These are phyloP conservation scores for Pyricularia pennisetigena DNA, from an alignment of 2,329 filamentous ascomycete genomes.

Conservation along the genomic window DNA sequence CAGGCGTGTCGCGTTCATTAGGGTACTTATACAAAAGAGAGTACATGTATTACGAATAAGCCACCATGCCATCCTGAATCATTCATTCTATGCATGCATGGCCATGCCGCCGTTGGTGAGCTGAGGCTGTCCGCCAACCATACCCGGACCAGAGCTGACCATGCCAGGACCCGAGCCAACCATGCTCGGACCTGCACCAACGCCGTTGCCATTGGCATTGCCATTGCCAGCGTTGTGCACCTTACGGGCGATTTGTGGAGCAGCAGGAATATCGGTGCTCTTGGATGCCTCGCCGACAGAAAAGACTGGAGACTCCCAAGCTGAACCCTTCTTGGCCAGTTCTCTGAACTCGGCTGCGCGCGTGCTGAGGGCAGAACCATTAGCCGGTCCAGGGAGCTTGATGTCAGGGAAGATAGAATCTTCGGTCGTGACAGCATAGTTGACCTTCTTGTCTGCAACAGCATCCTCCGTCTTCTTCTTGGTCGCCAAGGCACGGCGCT, in stretches of 20 bases:
- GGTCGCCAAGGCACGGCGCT: conserved; percentile 63
- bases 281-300: conserved; percentile 69
- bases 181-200: neutral
- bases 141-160: neutral
- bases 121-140: neutral
- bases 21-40: neutral
- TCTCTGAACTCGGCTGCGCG: conserved; percentile 94
- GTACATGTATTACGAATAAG: neutral
- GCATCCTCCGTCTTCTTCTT: conserved; percentile 64
- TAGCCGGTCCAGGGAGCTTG: conserved; percentile 53
- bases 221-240: conserved; percentile 15
- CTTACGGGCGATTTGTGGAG: conserved; percentile 41
- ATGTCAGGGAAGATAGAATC: conserved; percentile 87
- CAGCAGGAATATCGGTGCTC: conserved; percentile 60
- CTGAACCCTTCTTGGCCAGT: conserved; percentile 75
- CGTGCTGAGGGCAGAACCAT: conserved; percentile 59
- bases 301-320: conserved; percentile 94
- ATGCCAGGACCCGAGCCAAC: neutral
- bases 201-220: neutral
- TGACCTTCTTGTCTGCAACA: conserved; percentile 60
- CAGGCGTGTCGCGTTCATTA: neutral
- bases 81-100: neutral
- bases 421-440: conserved; percentile 75
- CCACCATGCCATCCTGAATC: neutral
- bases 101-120: neutral